Percentiles rank a stretch among this genome's conserved stretches.
These are phyloP conservation scores for Lodderomyces orthopsilosis DNA, from an alignment of 1,139 yeast species.

Conservation along the genomic window DNA sequence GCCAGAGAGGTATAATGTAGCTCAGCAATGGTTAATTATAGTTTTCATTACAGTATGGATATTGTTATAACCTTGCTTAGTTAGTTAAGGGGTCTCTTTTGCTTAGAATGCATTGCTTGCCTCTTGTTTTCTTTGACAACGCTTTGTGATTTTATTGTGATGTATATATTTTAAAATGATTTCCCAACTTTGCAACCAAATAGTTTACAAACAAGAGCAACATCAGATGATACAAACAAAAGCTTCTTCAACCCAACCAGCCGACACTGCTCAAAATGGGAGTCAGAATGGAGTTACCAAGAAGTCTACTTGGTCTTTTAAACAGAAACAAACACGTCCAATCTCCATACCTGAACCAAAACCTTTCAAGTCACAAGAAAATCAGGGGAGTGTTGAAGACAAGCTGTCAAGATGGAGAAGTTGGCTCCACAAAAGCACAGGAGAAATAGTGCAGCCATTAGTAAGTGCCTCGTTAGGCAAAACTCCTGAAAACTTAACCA, in stretches of 20 bases:
- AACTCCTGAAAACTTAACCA: not conserved
- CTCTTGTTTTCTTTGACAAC: too few species aligned
- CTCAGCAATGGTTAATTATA: too few species aligned
- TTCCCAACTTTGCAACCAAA: constrained; percentile 2
- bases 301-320: not conserved
- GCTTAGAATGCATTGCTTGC: too few species aligned
- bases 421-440: not conserved
- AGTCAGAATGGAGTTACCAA: not conserved
- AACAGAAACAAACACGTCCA: not conserved
- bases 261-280: not conserved
- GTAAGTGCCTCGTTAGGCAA: not conserved
- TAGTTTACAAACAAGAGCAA: not conserved
- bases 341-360: not conserved
- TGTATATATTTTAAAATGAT: not conserved
- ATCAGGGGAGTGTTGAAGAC: not conserved
- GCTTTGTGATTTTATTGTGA: too few species aligned
- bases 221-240: not conserved
- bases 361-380: not conserved
- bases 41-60: too few species aligned
- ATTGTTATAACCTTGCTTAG: too few species aligned
- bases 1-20: too few species aligned
- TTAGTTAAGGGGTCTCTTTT: too few species aligned
- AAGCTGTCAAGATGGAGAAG: not conserved
- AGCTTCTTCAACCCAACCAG: not conserved
- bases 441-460: not conserved